Evolutionary conservation across 1,284 basidiomycete genomes (phyloP).

Genomic region (Megacollybia platyphylla): DNA sequence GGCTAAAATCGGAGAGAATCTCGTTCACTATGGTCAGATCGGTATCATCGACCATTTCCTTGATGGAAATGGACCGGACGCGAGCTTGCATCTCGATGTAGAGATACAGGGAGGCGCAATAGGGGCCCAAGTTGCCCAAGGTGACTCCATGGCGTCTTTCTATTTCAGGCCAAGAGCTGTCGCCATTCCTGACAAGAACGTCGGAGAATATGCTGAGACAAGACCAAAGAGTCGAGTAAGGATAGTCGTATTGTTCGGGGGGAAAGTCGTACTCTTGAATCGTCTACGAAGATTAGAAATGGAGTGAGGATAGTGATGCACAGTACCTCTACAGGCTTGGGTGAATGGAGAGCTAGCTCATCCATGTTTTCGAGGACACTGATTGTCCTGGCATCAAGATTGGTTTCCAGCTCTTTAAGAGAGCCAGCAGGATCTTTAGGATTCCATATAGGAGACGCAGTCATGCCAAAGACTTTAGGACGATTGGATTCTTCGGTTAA

Average conservation of each 20-base stretch:
- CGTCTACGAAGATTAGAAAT: slow-evolving; percentile 23
- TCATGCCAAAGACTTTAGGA: slow-evolving; percentile 83
- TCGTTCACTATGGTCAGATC: slow-evolving; percentile 25
- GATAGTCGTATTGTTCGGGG: slow-evolving; percentile 38
- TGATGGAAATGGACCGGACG: slow-evolving; percentile 12
- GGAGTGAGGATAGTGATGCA: background rate
- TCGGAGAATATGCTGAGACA: slow-evolving; percentile 34
- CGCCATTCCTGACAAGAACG: slow-evolving; percentile 22
- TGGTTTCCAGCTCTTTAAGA: slow-evolving; percentile 50
- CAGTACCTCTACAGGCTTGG: slow-evolving; percentile 55
- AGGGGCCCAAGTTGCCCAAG: slow-evolving; percentile 28
- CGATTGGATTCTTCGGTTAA: slow-evolving; percentile 30
- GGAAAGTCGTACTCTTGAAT: slow-evolving; percentile 43
- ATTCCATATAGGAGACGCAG: slow-evolving; percentile 77
- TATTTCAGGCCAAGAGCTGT: slow-evolving; percentile 42
- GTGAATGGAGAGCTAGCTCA: slow-evolving; percentile 48
- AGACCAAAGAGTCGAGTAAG: slow-evolving; percentile 39
- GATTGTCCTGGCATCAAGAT: slow-evolving; percentile 61
- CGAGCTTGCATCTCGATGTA: slow-evolving; percentile 44
- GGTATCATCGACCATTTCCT: background rate
- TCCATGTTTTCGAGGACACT: slow-evolving; percentile 54
- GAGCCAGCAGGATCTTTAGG: slow-evolving; percentile 48
- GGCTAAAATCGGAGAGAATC: slow-evolving; percentile 44
- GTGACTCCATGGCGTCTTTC: slow-evolving; percentile 48
- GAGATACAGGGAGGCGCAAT: slow-evolving; percentile 39